Conservation (phyloP, 2,329 filamentous ascomycete genomes). For the Capronia americana region DNA sequence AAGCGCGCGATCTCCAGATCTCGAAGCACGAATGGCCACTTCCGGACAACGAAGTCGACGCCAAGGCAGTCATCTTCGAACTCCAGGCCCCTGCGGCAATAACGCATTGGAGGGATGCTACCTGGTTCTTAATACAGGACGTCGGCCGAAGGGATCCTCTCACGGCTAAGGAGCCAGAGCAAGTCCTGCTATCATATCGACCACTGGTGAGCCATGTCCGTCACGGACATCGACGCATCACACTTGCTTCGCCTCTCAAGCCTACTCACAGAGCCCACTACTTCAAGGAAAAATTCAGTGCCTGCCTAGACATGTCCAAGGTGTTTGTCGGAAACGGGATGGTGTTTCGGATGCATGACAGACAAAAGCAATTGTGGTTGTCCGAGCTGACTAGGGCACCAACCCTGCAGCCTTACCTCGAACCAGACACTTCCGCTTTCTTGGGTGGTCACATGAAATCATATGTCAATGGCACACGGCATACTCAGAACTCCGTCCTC, state of each 20-base stretch:
- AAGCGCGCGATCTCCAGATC: slow-evolving; percentile 55
- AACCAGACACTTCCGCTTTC: slow-evolving; percentile 5
- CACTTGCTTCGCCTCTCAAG: slow-evolving; percentile 31
- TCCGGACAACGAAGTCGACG: slow-evolving; percentile 42
- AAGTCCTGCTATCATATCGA: slow-evolving; percentile 16
- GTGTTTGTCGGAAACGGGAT: slow-evolving; percentile 58
- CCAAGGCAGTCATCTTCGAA: slow-evolving; percentile 62
- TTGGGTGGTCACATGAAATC: slow-evolving; percentile 1
- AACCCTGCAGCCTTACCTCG: slow-evolving; percentile 28
- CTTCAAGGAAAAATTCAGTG: slow-evolving; percentile 3
- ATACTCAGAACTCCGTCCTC: slow-evolving; percentile 59
- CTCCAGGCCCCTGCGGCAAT: slow-evolving; percentile 53
- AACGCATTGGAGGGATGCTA: slow-evolving; percentile 58
- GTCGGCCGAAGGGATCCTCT: slow-evolving; percentile 37
- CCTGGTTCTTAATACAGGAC: slow-evolving; percentile 50
- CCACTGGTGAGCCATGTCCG: slow-evolving; percentile 26
- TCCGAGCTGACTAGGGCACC: slow-evolving; percentile 26
- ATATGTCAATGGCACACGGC: slow-evolving; percentile 28
- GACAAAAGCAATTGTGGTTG: slow-evolving; percentile 28
- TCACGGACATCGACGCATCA: slow-evolving; percentile 29
- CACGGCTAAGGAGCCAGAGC: background rate
- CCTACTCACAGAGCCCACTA: slow-evolving; percentile 36
- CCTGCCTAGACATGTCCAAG: slow-evolving; percentile 37
- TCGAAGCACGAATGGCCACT: slow-evolving; percentile 64
- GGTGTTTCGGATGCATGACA: slow-evolving; percentile 50